A percentile compares a stretch with the other conserved stretches of the same genome.
Evolutionary conservation across 768 basidiomycete species (phyloP).

Genomic region (Filobasidium wieringae): DNA sequence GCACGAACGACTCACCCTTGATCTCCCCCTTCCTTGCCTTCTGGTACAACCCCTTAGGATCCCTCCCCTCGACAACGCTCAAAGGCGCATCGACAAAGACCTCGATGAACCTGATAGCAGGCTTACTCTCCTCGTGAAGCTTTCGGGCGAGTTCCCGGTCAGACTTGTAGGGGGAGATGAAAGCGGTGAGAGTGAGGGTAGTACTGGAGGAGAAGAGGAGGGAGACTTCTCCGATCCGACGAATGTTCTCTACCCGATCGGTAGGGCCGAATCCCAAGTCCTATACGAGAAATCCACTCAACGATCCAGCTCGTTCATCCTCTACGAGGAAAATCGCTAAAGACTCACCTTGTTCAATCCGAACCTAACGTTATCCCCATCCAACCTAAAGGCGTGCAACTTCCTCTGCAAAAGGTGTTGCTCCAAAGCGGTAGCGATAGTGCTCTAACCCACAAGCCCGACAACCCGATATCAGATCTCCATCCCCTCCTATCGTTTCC

Average conservation of each 20-base stretch:
- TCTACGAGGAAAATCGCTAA: too few relatives aligned
- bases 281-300: not conserved
- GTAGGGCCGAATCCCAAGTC: constrained; percentile 87
- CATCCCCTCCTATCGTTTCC: not conserved
- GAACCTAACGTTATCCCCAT: constrained; percentile 82
- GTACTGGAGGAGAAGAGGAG: constrained; percentile 84
- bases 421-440: constrained; percentile 91
- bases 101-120: constrained; percentile 67
- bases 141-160: constrained; percentile 73
- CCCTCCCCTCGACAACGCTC: constrained; percentile 71
- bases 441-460: constrained; percentile 52
- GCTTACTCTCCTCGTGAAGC: constrained; percentile 58
- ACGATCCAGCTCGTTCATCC: not conserved
- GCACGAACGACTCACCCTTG: constrained; percentile 52
- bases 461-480: not conserved
- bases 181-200: constrained; percentile 79
- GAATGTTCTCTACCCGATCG: constrained; percentile 71
- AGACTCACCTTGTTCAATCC: constrained; percentile 69
- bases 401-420: constrained; percentile 79
- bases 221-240: constrained; percentile 93
- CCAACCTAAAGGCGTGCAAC: constrained; percentile 79
- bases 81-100: constrained; percentile 91
- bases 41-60: constrained; percentile 96
- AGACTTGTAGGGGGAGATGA: constrained; percentile 91
- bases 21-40: constrained; percentile 92